These are phyloP conservation scores for Chaetothyriales sp. DNA, from an alignment of 2,329 filamentous ascomycete species.

Conservation along the genomic window DNA sequence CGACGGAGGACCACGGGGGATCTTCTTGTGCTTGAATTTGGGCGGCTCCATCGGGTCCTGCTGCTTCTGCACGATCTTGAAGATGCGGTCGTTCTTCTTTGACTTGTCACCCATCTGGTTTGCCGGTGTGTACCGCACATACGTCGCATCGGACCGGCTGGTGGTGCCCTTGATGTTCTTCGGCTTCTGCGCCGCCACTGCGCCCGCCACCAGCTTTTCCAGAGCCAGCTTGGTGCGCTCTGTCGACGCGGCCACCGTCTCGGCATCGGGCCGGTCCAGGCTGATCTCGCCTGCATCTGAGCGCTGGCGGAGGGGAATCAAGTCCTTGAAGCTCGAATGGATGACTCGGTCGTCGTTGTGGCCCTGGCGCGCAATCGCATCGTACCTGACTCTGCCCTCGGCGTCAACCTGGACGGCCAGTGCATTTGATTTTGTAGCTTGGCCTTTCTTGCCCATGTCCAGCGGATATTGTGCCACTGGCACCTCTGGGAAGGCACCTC, in stretches of 20 bases:
- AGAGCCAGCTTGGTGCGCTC: conserved; percentile 80
- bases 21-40: conserved; percentile 98
- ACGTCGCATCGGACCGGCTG: conserved; percentile 69
- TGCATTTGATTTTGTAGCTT: conserved; percentile 57
- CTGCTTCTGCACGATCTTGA: conserved; percentile 95
- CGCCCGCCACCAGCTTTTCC: conserved; percentile 65
- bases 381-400: conserved; percentile 90
- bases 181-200: conserved; percentile 81
- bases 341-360: conserved; percentile 73
- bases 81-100: conserved; percentile 84
- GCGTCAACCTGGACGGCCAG: conserved; percentile 82
- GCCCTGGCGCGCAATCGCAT: conserved; percentile 80
- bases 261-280: conserved; percentile 66
- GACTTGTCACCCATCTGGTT: conserved; percentile 86
- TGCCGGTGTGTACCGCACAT: conserved; percentile 86
- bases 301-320: conserved; percentile 84
- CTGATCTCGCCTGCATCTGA: conserved; percentile 87
- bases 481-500: conserved; percentile 88
- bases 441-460: conserved; percentile 75
- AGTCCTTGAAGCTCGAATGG: conserved; percentile 89
- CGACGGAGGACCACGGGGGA: conserved; percentile 72
- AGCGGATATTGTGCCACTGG: conserved; percentile 88
- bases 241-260: conserved; percentile 69
- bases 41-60: conserved; percentile 91
- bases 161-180: conserved; percentile 72